A percentile compares a stretch with the other conserved stretches of the same genome.
These are phyloP conservation scores for Backusella parvicylindrica DNA, from an alignment of 192 early-diverging fungal genomes.

Conservation along the genomic window DNA sequence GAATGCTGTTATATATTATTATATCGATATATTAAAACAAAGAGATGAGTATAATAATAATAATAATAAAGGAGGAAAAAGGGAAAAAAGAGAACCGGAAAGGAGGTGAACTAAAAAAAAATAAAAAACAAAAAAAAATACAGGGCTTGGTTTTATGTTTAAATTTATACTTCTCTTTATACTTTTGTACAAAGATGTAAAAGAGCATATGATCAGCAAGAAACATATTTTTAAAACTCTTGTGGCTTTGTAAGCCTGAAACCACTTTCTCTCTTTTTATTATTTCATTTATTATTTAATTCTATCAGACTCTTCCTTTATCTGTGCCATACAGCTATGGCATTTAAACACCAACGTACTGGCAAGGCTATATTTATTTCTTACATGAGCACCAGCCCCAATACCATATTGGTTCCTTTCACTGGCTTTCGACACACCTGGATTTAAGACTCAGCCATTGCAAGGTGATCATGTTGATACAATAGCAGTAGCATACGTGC, in stretches of 20 bases:
- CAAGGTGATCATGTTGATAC: background rate
- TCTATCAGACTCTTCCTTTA: background rate
- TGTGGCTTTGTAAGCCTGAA: background rate
- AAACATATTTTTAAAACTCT: background rate
- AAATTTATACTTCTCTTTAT: background rate
- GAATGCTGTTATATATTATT: too few species aligned
- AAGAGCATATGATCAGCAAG: background rate
- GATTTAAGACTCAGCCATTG: slow-evolving; percentile 45
- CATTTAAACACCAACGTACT: slow-evolving; percentile 56
- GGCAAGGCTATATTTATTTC: slow-evolving; percentile 63
- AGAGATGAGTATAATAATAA: background rate
- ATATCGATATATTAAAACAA: too few species aligned
- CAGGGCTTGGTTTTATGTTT: background rate
- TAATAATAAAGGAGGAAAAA: background rate
- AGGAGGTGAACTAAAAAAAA: background rate
- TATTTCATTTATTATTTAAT: background rate
- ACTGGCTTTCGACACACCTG: slow-evolving; percentile 46
- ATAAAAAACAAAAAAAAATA: background rate
- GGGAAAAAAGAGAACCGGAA: background rate
- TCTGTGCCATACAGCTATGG: slow-evolving; percentile 40
- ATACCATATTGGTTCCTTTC: slow-evolving; percentile 14
- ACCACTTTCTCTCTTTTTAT: background rate
- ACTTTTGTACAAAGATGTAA: background rate
- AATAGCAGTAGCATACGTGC: slow-evolving; percentile 46
- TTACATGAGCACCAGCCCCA: slow-evolving; percentile 42